Base-by-base conservation (phyloP, 1,284 basidiomycete genomes). In the Rhodofomes roseus region DNA sequence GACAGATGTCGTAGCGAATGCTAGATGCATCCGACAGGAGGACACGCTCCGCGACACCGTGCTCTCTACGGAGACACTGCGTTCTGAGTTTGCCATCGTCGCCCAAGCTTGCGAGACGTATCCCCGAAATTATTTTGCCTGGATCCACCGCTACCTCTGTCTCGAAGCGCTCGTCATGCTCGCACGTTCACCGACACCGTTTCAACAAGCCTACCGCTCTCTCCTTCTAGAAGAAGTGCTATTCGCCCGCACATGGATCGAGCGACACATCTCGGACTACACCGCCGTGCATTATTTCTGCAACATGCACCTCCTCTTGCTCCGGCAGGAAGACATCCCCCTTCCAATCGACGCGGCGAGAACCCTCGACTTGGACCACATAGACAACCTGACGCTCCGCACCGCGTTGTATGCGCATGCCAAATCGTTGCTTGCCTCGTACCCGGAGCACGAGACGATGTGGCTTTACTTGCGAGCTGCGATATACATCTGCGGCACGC, bases 81-180 rank as follows among this genome's bases (percentile, higher is more conserved):
- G 66, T 43, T 60, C 67, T 22, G 87, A 89, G 68, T 71, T 87
- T 34, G 65, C 66, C 1, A 63, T 83, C 53, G 70, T 77, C 20
- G 70, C 75, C 39, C 70, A 70, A 44, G 81, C 85, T 43, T 84
- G 82, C 70, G 81, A 84, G 64, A 66, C 76, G 6, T 86, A 88
- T 66, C 82, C 84, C 9, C 79, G 87, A 29, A 89, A 89, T 65
- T 89, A 89, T 66, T 81, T 85, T 66, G 85, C 84, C 11, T 89
- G 87, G 87, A 69, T 73, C 4, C 83, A 89, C 65, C 81, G 84
- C 65, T 74, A 75, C 55, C 77, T 78, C 43, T 76, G 84, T 59
- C 67, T 81, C 53, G 74, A 68, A 34, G 60, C 64, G 6, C 60
- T 73, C 12, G 25, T 61, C 23, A 50, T 57, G 22, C 59, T 55